phyloP scores from a whole-genome alignment of 78 protist genomes.

The Cyanophora paradoxa region DNA sequence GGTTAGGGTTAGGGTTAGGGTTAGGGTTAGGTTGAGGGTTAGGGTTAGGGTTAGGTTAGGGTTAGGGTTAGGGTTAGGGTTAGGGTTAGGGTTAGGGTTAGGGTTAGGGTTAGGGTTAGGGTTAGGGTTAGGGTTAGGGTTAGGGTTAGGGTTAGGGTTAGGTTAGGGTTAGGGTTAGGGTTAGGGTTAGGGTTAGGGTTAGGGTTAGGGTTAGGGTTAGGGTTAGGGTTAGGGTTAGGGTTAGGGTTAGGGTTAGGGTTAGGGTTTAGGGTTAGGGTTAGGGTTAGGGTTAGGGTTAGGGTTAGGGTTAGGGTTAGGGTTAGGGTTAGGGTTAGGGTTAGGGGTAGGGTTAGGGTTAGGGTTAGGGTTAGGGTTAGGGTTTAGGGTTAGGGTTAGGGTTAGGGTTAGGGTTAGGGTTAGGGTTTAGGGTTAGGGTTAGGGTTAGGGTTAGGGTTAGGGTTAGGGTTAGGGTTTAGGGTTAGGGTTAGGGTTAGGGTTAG shows the following conservation, averaged over 20 bases:
- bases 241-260: constrained; percentile 30
- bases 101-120: constrained; percentile 26
- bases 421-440: constrained; percentile 31
- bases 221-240: constrained; percentile 31
- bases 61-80: too few species aligned
- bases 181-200: constrained; percentile 30
- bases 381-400: constrained; percentile 30
- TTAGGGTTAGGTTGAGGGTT: too few species aligned
- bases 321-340: too few species aligned
- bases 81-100: constrained; percentile 28
- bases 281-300: constrained; percentile 31
- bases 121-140: constrained; percentile 31
- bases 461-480: constrained; percentile 30
- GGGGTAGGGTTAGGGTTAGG: too few species aligned
- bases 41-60: too few species aligned
- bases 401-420: constrained; percentile 31
- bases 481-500: constrained; percentile 31
- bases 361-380: constrained; percentile 31
- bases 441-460: constrained; percentile 31
- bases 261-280: constrained; percentile 30
- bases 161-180: too few species aligned
- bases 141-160: constrained; percentile 29
- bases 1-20: constrained; percentile 5
- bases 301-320: constrained; percentile 31
- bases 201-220: constrained; percentile 31